These are phyloP conservation scores for Colletotrichum liaoningense DNA, from an alignment of 2,329 filamentous ascomycete species.

Conservation along the genomic window DNA sequence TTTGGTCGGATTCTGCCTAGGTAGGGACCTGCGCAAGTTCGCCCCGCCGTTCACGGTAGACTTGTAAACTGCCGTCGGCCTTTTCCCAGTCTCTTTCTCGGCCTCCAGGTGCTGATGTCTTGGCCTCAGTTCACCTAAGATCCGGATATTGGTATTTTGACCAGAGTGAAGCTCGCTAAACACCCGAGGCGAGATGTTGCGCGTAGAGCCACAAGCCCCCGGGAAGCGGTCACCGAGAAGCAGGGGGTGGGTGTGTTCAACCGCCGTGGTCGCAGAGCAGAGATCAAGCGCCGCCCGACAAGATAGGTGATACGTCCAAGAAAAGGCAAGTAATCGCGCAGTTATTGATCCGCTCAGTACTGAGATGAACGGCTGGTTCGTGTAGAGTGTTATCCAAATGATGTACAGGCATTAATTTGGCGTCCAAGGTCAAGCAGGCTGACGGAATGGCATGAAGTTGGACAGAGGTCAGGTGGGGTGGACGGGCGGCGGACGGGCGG, in stretches of 20 bases:
- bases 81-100: neutral
- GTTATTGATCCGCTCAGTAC: neutral
- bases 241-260: neutral
- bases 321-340: neutral
- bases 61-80: neutral
- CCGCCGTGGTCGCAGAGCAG: neutral
- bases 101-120: neutral
- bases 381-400: neutral
- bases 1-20: neutral
- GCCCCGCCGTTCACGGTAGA: neutral
- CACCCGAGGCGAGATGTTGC: neutral
- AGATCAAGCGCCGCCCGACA: neutral
- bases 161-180: neutral
- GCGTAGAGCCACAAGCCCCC: neutral
- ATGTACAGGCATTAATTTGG: neutral
- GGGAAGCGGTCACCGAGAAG: neutral
- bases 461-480: constrained; percentile 3
- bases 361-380: constrained; percentile 5
- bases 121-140: neutral
- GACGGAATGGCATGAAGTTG: constrained; percentile 1
- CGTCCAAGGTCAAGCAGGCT: constrained; percentile 1
- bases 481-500: neutral
- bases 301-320: neutral
- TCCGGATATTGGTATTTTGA: neutral
- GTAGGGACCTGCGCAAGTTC: neutral